A percentile compares a stretch with the other conserved stretches of the same genome.
phyloP scores from a whole-genome alignment of 441 rosid species.

The Manihot esculenta region DNA sequence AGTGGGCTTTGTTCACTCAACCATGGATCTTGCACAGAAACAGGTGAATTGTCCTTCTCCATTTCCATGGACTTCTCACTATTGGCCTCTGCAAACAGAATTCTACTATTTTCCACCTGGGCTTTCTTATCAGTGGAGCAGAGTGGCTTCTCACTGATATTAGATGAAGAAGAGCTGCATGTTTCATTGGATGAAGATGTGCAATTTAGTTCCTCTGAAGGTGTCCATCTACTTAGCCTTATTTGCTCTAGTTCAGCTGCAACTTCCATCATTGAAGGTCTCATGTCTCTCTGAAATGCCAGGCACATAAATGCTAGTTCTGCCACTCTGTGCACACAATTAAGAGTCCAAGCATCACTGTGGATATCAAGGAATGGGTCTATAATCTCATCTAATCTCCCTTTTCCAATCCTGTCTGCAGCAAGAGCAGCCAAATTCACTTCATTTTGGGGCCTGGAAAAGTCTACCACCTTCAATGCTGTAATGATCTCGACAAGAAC shows the following conservation, averaged over 20 bases:
- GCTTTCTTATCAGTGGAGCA: constrained; percentile 19
- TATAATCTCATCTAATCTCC: constrained; percentile 61
- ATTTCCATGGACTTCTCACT: constrained; percentile 27
- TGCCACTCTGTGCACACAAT: constrained; percentile 61
- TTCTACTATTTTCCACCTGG: constrained; percentile 8
- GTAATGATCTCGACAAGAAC: constrained; percentile 86
- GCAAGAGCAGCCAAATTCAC: constrained; percentile 78
- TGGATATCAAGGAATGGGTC: constrained; percentile 60
- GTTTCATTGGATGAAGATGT: constrained; percentile 26
- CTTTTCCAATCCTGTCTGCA: constrained; percentile 64
- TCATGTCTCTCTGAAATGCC: constrained; percentile 71
- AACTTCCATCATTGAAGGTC: constrained; percentile 88
- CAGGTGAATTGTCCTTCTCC: constrained; percentile 35
- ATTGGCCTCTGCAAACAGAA: constrained; percentile 8
- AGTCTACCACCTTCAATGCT: constrained; percentile 76
- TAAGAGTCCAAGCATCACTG: constrained; percentile 57
- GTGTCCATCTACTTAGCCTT: constrained; percentile 39
- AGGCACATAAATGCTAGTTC: constrained; percentile 86
- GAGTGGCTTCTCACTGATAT: constrained; percentile 36
- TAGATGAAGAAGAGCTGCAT: constrained; percentile 34
- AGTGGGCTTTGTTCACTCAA: constrained; percentile 55
- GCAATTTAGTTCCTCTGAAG: constrained; percentile 26
- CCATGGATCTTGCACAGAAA: constrained; percentile 46
- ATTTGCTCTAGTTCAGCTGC: constrained; percentile 70
- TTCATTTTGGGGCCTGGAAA: constrained; percentile 60